These are phyloP conservation scores for Cystofilobasidium macerans DNA, from an alignment of 768 basidiomycete genomes.

Conservation along the genomic window DNA sequence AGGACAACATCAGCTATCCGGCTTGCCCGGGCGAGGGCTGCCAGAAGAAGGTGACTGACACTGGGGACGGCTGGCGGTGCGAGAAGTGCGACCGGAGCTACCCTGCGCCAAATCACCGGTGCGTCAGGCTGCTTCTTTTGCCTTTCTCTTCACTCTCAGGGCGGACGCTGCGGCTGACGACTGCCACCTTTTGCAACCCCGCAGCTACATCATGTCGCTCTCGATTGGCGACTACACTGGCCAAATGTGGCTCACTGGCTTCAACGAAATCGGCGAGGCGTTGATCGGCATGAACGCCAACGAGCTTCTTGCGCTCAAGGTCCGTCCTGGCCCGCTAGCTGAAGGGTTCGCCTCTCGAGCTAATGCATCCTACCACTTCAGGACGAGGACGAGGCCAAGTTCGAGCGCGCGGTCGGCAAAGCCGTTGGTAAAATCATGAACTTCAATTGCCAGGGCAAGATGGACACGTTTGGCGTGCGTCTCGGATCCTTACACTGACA, in stretches of 20 bases:
- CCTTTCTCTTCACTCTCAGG: not conserved
- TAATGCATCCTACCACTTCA: slow-evolving; percentile 35
- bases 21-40: slow-evolving; percentile 72
- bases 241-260: slow-evolving; percentile 85
- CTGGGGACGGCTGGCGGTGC: slow-evolving; percentile 65
- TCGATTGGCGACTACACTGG: slow-evolving; percentile 81
- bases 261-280: slow-evolving; percentile 76
- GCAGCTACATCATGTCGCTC: slow-evolving; percentile 58
- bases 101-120: slow-evolving; percentile 70
- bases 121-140: slow-evolving; percentile 31
- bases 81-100: slow-evolving; percentile 77
- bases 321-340: slow-evolving; percentile 36
- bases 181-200: not conserved
- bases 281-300: slow-evolving; percentile 71
- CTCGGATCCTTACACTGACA: not conserved
- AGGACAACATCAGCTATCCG: slow-evolving; percentile 65
- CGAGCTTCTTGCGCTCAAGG: slow-evolving; percentile 64
- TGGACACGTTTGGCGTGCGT: slow-evolving; percentile 60
- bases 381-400: slow-evolving; percentile 53
- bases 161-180: not conserved
- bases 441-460: slow-evolving; percentile 74
- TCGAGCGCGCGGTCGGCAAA: slow-evolving; percentile 50
- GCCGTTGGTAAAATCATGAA: slow-evolving; percentile 63
- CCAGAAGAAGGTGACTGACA: slow-evolving; percentile 75
- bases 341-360: not conserved